phyloP scores from a whole-genome alignment of 2,329 filamentous ascomycete species.

The Macrophomina tecta region DNA sequence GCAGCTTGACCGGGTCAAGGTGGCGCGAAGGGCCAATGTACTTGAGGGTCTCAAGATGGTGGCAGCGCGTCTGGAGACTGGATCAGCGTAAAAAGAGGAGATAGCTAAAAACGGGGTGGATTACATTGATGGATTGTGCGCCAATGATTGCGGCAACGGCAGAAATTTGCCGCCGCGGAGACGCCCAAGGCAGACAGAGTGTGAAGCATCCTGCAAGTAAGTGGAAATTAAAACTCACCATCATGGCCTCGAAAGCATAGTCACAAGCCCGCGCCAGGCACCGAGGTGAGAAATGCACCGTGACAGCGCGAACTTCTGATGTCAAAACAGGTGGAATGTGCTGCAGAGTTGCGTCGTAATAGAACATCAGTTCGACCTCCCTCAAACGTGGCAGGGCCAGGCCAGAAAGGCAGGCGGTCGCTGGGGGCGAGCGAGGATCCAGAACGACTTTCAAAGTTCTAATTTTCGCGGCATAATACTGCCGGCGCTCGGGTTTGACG shows the following conservation, averaged over 20 bases:
- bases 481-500: background rate
- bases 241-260: constrained; percentile 10
- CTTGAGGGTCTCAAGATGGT: constrained; percentile 5
- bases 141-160: background rate
- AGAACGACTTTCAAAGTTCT: background rate
- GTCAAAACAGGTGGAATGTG: constrained; percentile 1
- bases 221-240: constrained; percentile 1
- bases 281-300: constrained; percentile 8
- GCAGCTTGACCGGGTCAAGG: background rate
- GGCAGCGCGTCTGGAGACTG: background rate
- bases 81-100: constrained; percentile 17
- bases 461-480: constrained; percentile 12
- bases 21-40: background rate
- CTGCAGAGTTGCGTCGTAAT: constrained; percentile 13
- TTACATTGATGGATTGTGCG: background rate
- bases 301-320: background rate
- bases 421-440: background rate
- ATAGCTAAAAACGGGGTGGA: background rate
- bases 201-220: background rate
- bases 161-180: background rate
- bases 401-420: background rate
- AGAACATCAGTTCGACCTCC: constrained; percentile 7
- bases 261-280: constrained; percentile 3
- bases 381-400: constrained; percentile 6
- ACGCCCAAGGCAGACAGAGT: background rate